Percentiles rank a stretch among this genome's conserved stretches.
These are phyloP conservation scores for Tulasnella sp. DNA, from an alignment of 768 basidiomycete species.

Conservation along the genomic window DNA sequence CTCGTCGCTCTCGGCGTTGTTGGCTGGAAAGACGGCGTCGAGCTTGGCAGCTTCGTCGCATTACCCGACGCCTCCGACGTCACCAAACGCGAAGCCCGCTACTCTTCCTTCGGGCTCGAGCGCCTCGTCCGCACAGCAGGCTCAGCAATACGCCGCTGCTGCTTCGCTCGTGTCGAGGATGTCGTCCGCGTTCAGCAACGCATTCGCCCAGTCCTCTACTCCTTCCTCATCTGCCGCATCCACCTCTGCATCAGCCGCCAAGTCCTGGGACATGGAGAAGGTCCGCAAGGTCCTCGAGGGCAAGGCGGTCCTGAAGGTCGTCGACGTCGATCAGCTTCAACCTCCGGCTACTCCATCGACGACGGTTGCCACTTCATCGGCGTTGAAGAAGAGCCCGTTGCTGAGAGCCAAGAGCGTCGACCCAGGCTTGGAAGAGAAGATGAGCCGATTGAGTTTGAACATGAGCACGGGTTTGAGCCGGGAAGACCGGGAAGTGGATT, in stretches of 20 bases:
- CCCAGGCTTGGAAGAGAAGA: conserved; percentile 34
- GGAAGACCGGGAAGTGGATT: neutral
- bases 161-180: conserved; percentile 71
- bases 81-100: neutral
- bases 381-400: conserved; percentile 2
- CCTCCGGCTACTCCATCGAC: neutral
- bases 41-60: conserved; percentile 3
- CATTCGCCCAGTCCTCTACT: conserved; percentile 53
- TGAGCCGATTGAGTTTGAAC: conserved; percentile 30
- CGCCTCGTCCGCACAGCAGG: conserved; percentile 36
- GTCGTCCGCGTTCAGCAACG: conserved; percentile 81
- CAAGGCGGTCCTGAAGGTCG: conserved; percentile 71
- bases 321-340: conserved; percentile 51
- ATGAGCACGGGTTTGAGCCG: conserved; percentile 10
- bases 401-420: conserved; percentile 12
- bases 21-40: conserved; percentile 22
- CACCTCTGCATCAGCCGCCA: conserved; percentile 34
- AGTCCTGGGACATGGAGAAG: conserved; percentile 67
- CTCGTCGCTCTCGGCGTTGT: conserved; percentile 13
- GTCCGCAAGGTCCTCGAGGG: conserved; percentile 78
- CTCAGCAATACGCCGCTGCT: conserved; percentile 52
- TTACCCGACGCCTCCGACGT: neutral
- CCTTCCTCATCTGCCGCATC: conserved; percentile 24
- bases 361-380: neutral
- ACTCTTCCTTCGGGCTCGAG: neutral